Base-by-base conservation (phyloP, 1,284 basidiomycete genomes). In the Abortiporus biennis region DNA sequence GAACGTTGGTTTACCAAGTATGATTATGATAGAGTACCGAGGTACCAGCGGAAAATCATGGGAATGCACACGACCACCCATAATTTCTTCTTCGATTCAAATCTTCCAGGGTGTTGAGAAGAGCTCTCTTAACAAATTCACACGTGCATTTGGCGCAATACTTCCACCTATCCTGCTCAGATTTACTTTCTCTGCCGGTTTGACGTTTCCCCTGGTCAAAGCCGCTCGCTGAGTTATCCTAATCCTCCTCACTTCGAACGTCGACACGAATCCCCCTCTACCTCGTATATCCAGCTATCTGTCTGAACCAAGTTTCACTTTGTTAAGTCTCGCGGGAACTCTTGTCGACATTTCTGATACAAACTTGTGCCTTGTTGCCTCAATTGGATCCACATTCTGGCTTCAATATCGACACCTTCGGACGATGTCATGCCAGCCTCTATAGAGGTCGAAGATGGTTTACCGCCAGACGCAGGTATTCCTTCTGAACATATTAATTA, bases 21-120 rank as follows among this genome's bases (percentile, higher is more conserved):
- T 19, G 27, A 27, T 38, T 27, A 43, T 21, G 24, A 38, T 37
- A 30, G 35, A 19, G 23, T 27, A 36, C 41, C 41, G 41, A 36
- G 35, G 24, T 40, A 31, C 38, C 32, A 9, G 38, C 34, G 41
- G 35, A 21, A 22, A 25, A 9, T 9, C 16, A 17, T 38, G 36
- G 36, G 42, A 43, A 43, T 13, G 23, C 17, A 22, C 25, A 43
- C 35, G 24, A 31, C 22, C 23, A 15, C 35, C 25, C 42, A 37
- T 25, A 36, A 36, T 19, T 8, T 8, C 27, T 23, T 38, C 27
- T n/a, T n/a, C 11, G 23, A 13, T 25, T 38, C 23, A 22, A 6
- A 25, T 38, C 21, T 21, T 21, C 38, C 15, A 37, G 12, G 8
- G 17, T 9, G 20, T 9, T 6, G 5, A 20, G n/a, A 19, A 40